Conservation (phyloP, 1,139 yeast species). For the Blastobotrys malaysiensis region DNA sequence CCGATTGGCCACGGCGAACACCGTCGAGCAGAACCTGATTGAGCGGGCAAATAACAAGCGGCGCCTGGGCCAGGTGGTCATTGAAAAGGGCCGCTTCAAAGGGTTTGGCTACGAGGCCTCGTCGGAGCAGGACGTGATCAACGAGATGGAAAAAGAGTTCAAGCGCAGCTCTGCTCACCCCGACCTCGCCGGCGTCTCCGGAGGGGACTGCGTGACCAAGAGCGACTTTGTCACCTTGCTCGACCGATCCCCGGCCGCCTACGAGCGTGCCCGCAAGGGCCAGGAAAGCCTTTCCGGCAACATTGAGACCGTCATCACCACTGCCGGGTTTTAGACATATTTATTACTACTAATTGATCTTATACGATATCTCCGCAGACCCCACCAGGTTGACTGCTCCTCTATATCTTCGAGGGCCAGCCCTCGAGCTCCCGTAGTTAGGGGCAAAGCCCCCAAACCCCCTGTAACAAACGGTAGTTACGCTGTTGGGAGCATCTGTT, state of each 20-base stretch:
- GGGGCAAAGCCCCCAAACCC: too few species aligned
- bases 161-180: slow-evolving; percentile 27
- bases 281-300: slow-evolving; percentile 15
- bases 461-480: too few species aligned
- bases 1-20: slow-evolving; percentile 67
- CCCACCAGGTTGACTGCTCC: too few species aligned
- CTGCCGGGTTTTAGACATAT: slow-evolving; percentile 4
- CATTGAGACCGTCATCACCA: slow-evolving; percentile 4
- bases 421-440: too few species aligned
- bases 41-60: slow-evolving; percentile 75
- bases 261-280: slow-evolving; percentile 28
- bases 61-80: slow-evolving; percentile 72
- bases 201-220: slow-evolving; percentile 27
- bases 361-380: too few species aligned
- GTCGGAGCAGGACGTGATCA: slow-evolving; percentile 16
- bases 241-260: slow-evolving; percentile 49
- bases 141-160: slow-evolving; percentile 15
- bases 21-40: slow-evolving; percentile 77
- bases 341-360: background rate
- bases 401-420: too few species aligned
- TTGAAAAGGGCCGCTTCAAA: slow-evolving; percentile 77
- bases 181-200: slow-evolving; percentile 24
- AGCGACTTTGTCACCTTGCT: slow-evolving; percentile 50
- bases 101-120: slow-evolving; percentile 40
- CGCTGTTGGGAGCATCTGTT: too few species aligned